Percentiles rank a stretch among this genome's conserved stretches.
These are phyloP conservation scores for Fraxinus pennsylvanica DNA, from an alignment of 257 asterid species.

Conservation along the genomic window DNA sequence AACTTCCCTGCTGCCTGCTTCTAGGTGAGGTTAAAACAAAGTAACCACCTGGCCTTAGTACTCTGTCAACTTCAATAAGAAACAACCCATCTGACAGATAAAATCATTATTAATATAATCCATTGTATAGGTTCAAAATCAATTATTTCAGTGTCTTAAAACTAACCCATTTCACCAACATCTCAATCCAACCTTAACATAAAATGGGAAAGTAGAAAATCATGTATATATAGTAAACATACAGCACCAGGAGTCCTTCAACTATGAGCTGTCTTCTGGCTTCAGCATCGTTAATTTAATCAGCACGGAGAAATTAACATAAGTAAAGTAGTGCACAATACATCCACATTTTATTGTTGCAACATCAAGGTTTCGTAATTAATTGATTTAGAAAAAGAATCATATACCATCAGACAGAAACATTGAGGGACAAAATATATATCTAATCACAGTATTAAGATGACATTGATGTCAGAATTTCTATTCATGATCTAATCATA, in stretches of 20 bases:
- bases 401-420: not conserved
- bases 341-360: not conserved
- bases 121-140: constrained; percentile 9
- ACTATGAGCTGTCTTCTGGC: not conserved
- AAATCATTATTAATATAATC: constrained; percentile 30
- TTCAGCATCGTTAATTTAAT: not conserved
- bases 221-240: not conserved
- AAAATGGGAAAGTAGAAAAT: not conserved
- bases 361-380: not conserved
- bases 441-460: not conserved
- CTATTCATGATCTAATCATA: not conserved
- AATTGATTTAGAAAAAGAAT: not conserved
- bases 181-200: not conserved
- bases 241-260: not conserved
- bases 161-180: not conserved
- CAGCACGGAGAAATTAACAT: not conserved
- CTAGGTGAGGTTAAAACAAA: constrained; percentile 80
- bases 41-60: constrained; percentile 97
- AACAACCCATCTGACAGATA: constrained; percentile 72
- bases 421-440: not conserved
- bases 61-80: constrained; percentile 89
- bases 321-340: not conserved
- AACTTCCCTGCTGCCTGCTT: constrained; percentile 59
- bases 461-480: not conserved
- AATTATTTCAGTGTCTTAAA: not conserved